Evolutionary conservation across 2,329 filamentous ascomycete species (phyloP).

Genomic region (Pseudogymnoascus sp.): DNA sequence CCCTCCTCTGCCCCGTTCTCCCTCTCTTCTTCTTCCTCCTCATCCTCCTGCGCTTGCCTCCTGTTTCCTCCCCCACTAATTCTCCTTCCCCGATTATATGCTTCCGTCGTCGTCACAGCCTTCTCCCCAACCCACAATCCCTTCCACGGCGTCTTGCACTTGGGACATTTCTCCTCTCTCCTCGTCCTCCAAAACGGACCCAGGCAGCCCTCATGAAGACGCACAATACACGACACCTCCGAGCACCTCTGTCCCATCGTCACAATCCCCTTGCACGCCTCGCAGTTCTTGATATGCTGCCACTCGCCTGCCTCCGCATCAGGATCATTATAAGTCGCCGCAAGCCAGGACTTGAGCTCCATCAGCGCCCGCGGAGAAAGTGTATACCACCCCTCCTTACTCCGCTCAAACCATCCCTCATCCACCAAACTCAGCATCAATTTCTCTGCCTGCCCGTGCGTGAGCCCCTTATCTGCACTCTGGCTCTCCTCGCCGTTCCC

Average conservation of each 20-base stretch:
- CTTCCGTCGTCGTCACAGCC: constrained; percentile 22
- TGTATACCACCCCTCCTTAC: constrained; percentile 60
- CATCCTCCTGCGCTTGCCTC: constrained; percentile 11
- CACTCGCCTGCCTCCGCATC: constrained; percentile 46
- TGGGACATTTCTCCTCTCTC: constrained; percentile 55
- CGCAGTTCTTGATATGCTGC: constrained; percentile 76
- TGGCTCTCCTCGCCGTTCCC: constrained; percentile 23
- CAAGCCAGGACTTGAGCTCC: constrained; percentile 75
- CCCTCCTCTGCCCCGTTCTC: constrained; percentile 11
- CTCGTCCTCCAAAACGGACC: constrained; percentile 61
- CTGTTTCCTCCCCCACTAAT: constrained; percentile 12
- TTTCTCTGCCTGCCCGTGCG: constrained; percentile 66
- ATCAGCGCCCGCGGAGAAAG: constrained; percentile 70
- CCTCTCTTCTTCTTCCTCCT: constrained; percentile 15
- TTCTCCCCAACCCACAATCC: constrained; percentile 27
- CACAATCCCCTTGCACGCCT: constrained; percentile 81
- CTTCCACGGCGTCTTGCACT: constrained; percentile 44
- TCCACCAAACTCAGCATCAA: constrained; percentile 61
- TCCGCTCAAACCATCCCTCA: constrained; percentile 80
- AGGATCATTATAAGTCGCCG: constrained; percentile 76
- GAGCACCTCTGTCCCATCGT: constrained; percentile 74
- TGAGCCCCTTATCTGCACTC: constrained; percentile 49
- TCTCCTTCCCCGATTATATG: constrained; percentile 4
- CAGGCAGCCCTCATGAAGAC: constrained; percentile 71
- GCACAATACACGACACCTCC: constrained; percentile 55